Conservation (phyloP, 169 alveolate genomes). For the Cryptosporidium ubiquitum region DNA sequence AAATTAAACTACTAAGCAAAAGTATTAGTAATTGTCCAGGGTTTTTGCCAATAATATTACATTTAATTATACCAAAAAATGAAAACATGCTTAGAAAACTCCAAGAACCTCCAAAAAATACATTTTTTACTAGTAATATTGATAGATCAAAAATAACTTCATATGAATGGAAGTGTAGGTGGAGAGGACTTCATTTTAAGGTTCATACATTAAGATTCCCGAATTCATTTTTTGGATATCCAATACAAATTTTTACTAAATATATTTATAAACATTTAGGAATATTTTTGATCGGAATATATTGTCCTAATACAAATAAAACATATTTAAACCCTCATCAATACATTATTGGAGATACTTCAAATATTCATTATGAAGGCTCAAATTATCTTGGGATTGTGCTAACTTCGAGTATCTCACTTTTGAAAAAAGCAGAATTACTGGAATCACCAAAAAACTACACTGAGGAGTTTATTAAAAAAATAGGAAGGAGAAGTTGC, state of each 20-base stretch:
- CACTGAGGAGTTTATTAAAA: background rate
- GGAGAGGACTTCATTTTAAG: constrained; percentile 49
- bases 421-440: constrained; percentile 32
- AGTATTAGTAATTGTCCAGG: constrained; percentile 33
- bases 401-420: background rate
- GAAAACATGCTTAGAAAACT: constrained; percentile 13
- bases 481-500: constrained; percentile 11
- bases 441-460: constrained; percentile 24
- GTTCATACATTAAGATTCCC: constrained; percentile 50
- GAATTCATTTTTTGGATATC: constrained; percentile 23
- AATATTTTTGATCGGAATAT: constrained; percentile 24
- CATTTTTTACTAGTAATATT: background rate
- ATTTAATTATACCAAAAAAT: constrained; percentile 25
- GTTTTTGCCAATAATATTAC: constrained; percentile 20
- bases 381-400: constrained; percentile 38
- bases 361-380: background rate
- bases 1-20: constrained; percentile 13
- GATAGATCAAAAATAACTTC: constrained; percentile 27
- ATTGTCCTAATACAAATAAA: constrained; percentile 17
- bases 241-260: constrained; percentile 21
- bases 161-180: constrained; percentile 38
- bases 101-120: constrained; percentile 19
- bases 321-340: constrained; percentile 38
- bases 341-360: constrained; percentile 40
- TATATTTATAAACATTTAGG: constrained; percentile 29